Evolutionary conservation across 2,329 filamentous ascomycete genomes (phyloP), one percentile per base, ranked within the genome.

Genomic region (Botrytis cinerea): DNA sequence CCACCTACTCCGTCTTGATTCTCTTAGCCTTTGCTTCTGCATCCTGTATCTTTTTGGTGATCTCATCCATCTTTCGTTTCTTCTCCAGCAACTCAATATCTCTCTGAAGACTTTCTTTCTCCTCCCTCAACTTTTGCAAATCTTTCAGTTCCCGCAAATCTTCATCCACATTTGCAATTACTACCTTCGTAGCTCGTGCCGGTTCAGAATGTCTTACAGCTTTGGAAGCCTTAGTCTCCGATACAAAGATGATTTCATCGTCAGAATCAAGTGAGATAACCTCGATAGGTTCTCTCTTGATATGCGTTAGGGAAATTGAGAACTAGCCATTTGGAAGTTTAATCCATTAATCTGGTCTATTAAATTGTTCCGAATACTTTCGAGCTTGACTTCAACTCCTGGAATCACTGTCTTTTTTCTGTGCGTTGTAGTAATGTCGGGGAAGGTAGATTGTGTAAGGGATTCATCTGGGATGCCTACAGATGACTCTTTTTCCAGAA

Each of bases 251-350:
- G 1, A 48, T 1, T 3, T 66, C 43, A 25, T 66, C 62, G 12
- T 66, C 62, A 9, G 28, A 48, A 48, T 48, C 28, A 66, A 35
- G 10, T 35, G 62, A 32, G 0, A 18, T 25, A 9, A 35, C 6
- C 25, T 25, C n/a, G 6, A 25, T 32, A 2, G 43, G 43, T 46
- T 66, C 12, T 5, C 1, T 25, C 18, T 66, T 48, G 12, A 48
- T 4, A 1, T 4, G 20, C 0, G 5, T 1, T 9, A 1, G 0
- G 2, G 48, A 16, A 51, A 12, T 51, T n/a, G 48, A 51, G 48
- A 51, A n/a, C 12, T 1, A n/a, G 48, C 48, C 6, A 14, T 4
- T 14, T 51, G 22, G 10, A 22, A 51, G n/a, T 25, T 14, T 10
- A 51, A 22, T n/a, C 48, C 10, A 14, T 51, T 10, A 51, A 51